Base-by-base conservation (phyloP, 768 basidiomycete genomes). In the Pulveroboletus sp. region DNA sequence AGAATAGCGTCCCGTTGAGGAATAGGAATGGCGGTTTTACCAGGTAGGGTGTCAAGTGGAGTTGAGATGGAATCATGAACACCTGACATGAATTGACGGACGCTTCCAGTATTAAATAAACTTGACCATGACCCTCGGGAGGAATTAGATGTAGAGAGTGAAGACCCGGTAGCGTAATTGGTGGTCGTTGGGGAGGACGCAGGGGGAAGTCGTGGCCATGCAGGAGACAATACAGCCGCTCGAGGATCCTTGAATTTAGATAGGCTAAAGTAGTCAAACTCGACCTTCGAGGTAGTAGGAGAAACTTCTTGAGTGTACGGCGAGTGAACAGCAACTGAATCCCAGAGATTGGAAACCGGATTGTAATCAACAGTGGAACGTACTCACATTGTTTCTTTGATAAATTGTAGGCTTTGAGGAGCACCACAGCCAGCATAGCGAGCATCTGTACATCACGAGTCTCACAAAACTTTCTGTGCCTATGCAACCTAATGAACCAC, bases 101-200 rank as follows among this genome's bases (percentile, higher is more conserved):
- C 72, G 38, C 73, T 77, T 15, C 78, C 79, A 1, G 85, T 71
- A 51, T 81, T 84, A 63, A 89, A 86, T 10, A 91, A 61, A 58
- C 82, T 89, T 0, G 87, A 85, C 89, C 89, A 91, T 0, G 89
- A 89, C 8, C 82, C 86, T 39, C 82, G 76, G 3, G 89, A 89
- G 3, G 86, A 82, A 40, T 69, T 77, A 0, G 83, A 82, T 0
- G 80, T 71, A 39, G 76, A 69, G 36, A 79, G 58, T 0, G 76
- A 73, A 0, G 76, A 66, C 8, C 17, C 59, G 2, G 75, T 62
- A 5, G 70, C 65, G 3, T 71, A 63, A 9, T 65, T 71, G 17
- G 67, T 64, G 10, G 73, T 58, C 1, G 74, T 75, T 5, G 75
- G 21, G 21, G 21, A 69, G 1, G 81, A 76, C 0, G 69, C 60